Evolutionary conservation across 2,329 filamentous ascomycete genomes (phyloP).

Genomic region (Venturia oleaginea): DNA sequence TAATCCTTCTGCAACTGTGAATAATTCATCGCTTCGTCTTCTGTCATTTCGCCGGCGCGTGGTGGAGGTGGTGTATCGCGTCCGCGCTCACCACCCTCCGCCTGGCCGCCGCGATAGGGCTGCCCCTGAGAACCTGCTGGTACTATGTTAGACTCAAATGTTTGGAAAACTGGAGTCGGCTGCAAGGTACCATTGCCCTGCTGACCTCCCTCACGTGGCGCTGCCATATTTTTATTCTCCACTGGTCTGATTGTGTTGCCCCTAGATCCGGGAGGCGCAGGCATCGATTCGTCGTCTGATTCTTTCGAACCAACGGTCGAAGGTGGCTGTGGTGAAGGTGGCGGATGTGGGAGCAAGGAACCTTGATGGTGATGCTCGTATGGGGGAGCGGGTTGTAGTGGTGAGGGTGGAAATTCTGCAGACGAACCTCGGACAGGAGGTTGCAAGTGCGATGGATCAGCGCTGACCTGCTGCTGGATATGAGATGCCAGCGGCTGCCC

Average conservation of each 20-base stretch:
- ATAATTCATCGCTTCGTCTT: constrained; percentile 35
- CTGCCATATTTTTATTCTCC: constrained; percentile 1
- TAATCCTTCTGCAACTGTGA: constrained; percentile 39
- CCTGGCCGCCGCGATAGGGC: constrained; percentile 30
- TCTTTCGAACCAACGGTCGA: constrained; percentile 10
- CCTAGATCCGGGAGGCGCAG: not conserved
- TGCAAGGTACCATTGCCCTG: constrained; percentile 1
- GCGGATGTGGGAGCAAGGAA: constrained; percentile 25
- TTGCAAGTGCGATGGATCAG: constrained; percentile 7
- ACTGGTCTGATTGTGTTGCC: constrained; percentile 10
- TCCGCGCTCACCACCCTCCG: constrained; percentile 25
- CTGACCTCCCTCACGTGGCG: constrained; percentile 10
- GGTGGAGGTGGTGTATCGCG: constrained; percentile 37
- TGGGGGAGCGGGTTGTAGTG: not conserved
- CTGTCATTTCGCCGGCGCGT: constrained; percentile 23
- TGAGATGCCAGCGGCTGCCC: constrained; percentile 5
- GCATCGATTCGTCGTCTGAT: constrained; percentile 11
- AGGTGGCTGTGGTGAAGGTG: constrained; percentile 15
- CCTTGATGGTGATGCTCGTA: constrained; percentile 17
- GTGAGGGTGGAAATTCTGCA: constrained; percentile 5
- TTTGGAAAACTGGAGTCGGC: constrained; percentile 28
- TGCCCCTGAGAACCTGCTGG: constrained; percentile 36
- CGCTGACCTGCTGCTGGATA: constrained; percentile 5
- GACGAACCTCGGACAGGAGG: not conserved
- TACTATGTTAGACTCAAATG: constrained; percentile 37